Conservation (phyloP, 2,329 filamentous ascomycete species). For the Talaromyces rugulosus region DNA sequence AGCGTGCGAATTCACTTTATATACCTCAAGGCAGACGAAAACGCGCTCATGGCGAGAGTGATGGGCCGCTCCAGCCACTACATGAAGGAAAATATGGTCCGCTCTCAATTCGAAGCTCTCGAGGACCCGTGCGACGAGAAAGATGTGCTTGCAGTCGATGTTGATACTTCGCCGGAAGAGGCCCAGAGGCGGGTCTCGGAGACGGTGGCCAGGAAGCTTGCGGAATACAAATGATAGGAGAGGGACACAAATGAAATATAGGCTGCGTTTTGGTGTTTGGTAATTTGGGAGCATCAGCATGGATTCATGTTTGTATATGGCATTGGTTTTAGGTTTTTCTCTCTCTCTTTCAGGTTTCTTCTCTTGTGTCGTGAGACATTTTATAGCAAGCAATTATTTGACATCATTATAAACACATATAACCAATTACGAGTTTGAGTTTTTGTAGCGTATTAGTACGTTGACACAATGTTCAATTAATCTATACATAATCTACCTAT, state of each 20-base stretch:
- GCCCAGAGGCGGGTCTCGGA: constrained; percentile 60
- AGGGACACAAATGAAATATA: not conserved
- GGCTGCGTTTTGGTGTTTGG: constrained; percentile 1
- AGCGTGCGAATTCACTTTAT: constrained; percentile 84
- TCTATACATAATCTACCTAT: not conserved
- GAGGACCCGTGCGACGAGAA: constrained; percentile 73
- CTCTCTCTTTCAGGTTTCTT: not conserved
- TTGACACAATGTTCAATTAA: not conserved
- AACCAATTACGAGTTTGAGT: not conserved
- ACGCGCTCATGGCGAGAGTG: constrained; percentile 72
- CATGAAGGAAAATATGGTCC: constrained; percentile 94
- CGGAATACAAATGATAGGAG: constrained; percentile 31
- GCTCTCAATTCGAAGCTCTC: constrained; percentile 83
- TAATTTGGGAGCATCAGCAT: not conserved
- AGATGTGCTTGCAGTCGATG: constrained; percentile 69
- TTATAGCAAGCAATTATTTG: not conserved
- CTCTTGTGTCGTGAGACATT: not conserved
- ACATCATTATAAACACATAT: not conserved
- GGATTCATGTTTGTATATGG: not conserved
- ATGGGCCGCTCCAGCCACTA: constrained; percentile 75
- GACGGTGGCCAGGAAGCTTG: constrained; percentile 54
- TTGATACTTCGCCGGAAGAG: constrained; percentile 47
- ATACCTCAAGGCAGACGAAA: constrained; percentile 76
- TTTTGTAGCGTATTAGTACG: not conserved
- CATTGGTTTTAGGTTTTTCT: not conserved